Evolutionary conservation across 345 rosid species (phyloP).

Genomic region (Arabis alpina): DNA sequence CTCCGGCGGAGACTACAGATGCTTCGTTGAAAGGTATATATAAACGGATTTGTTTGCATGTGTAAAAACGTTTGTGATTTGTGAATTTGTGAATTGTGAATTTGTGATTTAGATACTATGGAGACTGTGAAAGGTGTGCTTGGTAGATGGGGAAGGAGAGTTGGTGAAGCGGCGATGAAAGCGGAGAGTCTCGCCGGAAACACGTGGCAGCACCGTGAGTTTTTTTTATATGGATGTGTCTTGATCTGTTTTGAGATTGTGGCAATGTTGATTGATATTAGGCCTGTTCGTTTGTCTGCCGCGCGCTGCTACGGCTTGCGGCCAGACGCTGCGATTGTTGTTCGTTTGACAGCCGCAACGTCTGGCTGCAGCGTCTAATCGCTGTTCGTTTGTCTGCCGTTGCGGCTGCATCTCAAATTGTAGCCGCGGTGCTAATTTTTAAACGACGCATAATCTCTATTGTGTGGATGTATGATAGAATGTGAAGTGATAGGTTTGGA

Average conservation of each 20-base stretch:
- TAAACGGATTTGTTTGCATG: neutral
- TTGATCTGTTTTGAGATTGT: neutral
- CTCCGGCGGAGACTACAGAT: slow-evolving; percentile 46
- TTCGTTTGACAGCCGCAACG: no score
- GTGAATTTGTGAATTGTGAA: slow-evolving; percentile 11
- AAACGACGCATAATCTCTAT: no score
- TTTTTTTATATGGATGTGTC: neutral
- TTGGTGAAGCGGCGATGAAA: slow-evolving; percentile 59
- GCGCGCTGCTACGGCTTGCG: no score
- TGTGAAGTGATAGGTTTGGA: no score
- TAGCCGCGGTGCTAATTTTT: no score
- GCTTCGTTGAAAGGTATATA: slow-evolving; percentile 56
- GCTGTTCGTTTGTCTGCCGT: no score
- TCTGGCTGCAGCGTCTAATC: no score
- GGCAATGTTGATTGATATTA: no score
- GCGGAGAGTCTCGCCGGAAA: slow-evolving; percentile 69
- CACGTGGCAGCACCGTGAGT: slow-evolving; percentile 51
- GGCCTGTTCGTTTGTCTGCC: no score
- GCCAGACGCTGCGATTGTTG: no score
- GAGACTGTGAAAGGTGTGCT: slow-evolving; percentile 52
- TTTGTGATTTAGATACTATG: slow-evolving; percentile 46
- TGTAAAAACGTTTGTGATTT: slow-evolving; percentile 13
- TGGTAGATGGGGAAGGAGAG: slow-evolving; percentile 61
- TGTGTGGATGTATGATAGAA: no score
- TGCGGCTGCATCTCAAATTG: no score